Conservation (phyloP, 768 basidiomycete genomes). For the Leccinum longicurvipes region DNA sequence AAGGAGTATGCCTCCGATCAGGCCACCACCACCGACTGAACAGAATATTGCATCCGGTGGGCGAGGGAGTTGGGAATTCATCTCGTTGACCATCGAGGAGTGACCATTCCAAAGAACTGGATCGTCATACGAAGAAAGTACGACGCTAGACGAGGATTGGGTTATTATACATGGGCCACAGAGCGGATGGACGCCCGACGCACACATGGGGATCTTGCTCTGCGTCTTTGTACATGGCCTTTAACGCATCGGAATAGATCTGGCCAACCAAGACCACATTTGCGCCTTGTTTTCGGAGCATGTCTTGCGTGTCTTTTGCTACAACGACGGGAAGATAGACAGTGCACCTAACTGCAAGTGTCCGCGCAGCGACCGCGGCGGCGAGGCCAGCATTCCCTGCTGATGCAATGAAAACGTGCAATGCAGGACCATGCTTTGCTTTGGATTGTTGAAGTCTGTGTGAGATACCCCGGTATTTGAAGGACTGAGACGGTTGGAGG, state of each 20-base stretch:
- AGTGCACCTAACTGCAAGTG: conserved; percentile 55
- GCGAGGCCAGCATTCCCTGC: conserved; percentile 82
- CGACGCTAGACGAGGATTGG: conserved; percentile 40
- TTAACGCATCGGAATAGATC: conserved; percentile 56
- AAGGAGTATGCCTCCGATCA: conserved; percentile 64
- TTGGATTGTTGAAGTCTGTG: conserved; percentile 53
- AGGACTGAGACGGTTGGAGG: conserved; percentile 69
- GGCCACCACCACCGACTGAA: conserved; percentile 72
- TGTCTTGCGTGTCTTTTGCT: conserved; percentile 43
- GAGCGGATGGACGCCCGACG: conserved; percentile 24
- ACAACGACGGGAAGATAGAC: conserved; percentile 64
- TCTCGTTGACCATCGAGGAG: conserved; percentile 68
- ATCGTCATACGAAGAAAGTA: conserved; percentile 73
- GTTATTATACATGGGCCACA: background rate
- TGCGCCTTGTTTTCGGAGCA: conserved; percentile 53
- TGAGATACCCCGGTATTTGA: conserved; percentile 74
- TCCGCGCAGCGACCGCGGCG: conserved; percentile 58
- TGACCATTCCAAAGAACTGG: conserved; percentile 72
- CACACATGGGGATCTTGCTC: conserved; percentile 49
- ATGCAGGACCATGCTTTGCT: conserved; percentile 45
- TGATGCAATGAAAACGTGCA: conserved; percentile 69
- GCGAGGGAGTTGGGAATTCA: conserved; percentile 47
- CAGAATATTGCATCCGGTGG: conserved; percentile 75
- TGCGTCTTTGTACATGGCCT: conserved; percentile 46
- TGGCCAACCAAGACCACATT: conserved; percentile 56